Evolutionary conservation across 352 stramenopile species (phyloP).

Genomic region (Ophiocytium majus): DNA sequence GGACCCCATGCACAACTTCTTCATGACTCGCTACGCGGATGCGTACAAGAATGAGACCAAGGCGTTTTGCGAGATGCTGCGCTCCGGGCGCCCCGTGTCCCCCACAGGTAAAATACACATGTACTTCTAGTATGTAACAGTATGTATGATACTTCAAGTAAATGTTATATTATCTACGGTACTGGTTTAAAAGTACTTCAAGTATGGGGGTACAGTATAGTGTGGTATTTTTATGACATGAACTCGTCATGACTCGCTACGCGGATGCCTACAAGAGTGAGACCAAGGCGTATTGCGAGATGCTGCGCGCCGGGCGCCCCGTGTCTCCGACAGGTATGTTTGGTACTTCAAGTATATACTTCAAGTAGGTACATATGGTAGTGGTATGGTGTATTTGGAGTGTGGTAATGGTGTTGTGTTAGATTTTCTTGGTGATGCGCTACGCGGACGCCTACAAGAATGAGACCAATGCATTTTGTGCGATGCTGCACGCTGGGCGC

Average conservation of each 20-base stretch:
- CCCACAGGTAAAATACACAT: no score
- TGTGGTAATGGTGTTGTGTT: no score
- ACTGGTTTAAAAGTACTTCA: no score
- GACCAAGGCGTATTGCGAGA: conserved; percentile 58
- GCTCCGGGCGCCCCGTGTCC: conserved; percentile 35
- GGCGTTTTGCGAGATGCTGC: conserved; percentile 58
- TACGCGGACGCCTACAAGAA: conserved; percentile 84
- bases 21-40: conserved; percentile 88
- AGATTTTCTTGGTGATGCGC: no score
- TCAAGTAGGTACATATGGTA: no score
- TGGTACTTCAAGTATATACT: no score
- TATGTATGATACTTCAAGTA: no score
- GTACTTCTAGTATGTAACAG: no score
- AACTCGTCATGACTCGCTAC: conserved; percentile 90
- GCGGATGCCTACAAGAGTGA: conserved; percentile 77
- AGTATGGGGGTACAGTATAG: no score
- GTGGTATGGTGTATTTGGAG: no score
- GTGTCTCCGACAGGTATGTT: conserved; percentile 47
- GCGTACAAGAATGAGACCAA: conserved; percentile 66
- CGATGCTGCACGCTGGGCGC: conserved; percentile 48
- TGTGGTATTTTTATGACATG: no score
- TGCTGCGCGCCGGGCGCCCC: conserved; percentile 37
- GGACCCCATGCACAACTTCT: conserved; percentile 89
- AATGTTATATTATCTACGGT: no score
- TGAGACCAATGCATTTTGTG: conserved; percentile 57